A percentile compares a stretch with the other conserved stretches of the same genome.
These are phyloP conservation scores for Clonostachys solani DNA, from an alignment of 2,329 filamentous ascomycete genomes.

Conservation along the genomic window DNA sequence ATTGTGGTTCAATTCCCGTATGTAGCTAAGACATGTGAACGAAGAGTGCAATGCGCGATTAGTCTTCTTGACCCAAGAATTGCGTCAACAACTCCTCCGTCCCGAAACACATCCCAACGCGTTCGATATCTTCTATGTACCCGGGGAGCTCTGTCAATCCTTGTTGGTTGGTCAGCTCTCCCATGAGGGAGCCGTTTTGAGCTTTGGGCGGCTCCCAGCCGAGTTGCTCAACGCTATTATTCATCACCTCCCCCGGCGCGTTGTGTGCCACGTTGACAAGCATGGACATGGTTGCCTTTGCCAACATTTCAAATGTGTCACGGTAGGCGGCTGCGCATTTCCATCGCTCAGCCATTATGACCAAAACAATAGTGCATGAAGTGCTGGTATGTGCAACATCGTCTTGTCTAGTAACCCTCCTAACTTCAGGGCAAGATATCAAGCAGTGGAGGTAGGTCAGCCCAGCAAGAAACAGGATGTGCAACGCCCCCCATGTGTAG, in stretches of 20 bases:
- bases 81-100: not conserved
- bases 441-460: conserved; percentile 18
- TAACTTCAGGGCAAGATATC: not conserved
- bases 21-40: not conserved
- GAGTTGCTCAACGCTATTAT: not conserved
- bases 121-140: not conserved
- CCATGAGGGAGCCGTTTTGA: not conserved
- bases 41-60: not conserved
- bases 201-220: not conserved
- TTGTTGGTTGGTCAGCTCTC: not conserved
- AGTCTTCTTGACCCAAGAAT: not conserved
- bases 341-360: conserved; percentile 29
- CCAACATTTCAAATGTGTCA: conserved; percentile 22
- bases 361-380: conserved; percentile 22
- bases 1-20: too few species aligned
- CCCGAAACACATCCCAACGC: not conserved
- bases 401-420: not conserved
- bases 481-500: conserved; percentile 19
- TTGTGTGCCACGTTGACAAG: not conserved
- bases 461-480: conserved; percentile 21
- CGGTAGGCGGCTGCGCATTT: conserved; percentile 21
- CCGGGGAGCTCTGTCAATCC: not conserved
- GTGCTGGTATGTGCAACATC: conserved; percentile 5
- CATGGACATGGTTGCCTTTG: conserved; percentile 7
- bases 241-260: not conserved